Base-by-base conservation (phyloP, 192 early-diverging fungal genomes). In the Coemansia sp. region DNA sequence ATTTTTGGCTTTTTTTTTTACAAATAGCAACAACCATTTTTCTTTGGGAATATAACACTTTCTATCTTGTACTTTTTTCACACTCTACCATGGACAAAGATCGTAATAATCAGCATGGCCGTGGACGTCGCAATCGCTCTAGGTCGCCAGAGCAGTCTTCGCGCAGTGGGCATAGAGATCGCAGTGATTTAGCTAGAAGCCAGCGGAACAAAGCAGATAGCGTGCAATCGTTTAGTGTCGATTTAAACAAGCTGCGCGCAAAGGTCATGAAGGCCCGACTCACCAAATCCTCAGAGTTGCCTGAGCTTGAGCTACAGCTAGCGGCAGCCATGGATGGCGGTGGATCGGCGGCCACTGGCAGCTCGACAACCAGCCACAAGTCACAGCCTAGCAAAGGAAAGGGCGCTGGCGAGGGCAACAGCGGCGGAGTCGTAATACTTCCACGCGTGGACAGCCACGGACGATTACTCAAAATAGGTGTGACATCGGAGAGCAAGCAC, bases 201-300 rank as follows among this genome's bases (percentile, higher is more conserved):
- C 59, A 69, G 24, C 8, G 18, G 16, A 36, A 36, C 59, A 61
- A 61, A 16, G 59, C n/a, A 13, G 59, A 57, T 5, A 69, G 40
- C 27, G 41, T 61, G 31, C 54, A 62, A 5, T 46, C 70, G 34
- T 73, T 57, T 44, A 66, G 67, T 36, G 62, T 51, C 57, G 89
- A 97, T 59, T 79, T 98, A 18, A 98, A 98, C 86, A 95, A 91
- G 65, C 79, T 98, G 46, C 88, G 91, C 36, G 88, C 95, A 2
- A 88, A 91, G 42, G 87, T 93, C 49, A 72, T 98, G 18, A 92
- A 94, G 54, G 96, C 96, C 5, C 88, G 85, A 43, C 71, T 98
- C 60, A 87, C 89, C 80, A 91, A 90, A 33, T 66, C 80, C 3
- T 84, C 88, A 1, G 85, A 95, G 44, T 76, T 84, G 3, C 82